These are phyloP conservation scores for Stemphylium vesicarium DNA, from an alignment of 2,329 filamentous ascomycete species.

Conservation along the genomic window DNA sequence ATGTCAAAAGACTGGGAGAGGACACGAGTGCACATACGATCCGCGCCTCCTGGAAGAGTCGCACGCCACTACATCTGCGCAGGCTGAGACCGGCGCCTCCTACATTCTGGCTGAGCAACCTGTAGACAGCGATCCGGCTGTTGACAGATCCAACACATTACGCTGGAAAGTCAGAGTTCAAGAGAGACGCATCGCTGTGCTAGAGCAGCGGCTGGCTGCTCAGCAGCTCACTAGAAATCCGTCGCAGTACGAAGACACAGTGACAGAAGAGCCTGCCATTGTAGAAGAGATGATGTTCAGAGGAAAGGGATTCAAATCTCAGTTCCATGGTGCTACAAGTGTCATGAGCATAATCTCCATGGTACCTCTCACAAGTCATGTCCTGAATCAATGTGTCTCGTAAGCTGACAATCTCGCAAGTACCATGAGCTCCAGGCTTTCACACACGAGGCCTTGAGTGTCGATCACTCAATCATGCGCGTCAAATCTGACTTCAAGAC, in stretches of 20 bases:
- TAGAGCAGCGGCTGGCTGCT: conserved; percentile 39
- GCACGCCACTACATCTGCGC: conserved; percentile 29
- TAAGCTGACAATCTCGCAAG: conserved; percentile 24
- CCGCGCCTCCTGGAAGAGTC: conserved; percentile 45
- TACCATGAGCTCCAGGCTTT: conserved; percentile 48
- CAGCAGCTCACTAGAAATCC: conserved; percentile 25
- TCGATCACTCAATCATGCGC: conserved; percentile 38
- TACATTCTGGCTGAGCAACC: conserved; percentile 11
- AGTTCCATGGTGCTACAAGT: conserved; percentile 54
- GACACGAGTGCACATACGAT: conserved; percentile 52
- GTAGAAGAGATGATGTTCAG: conserved; percentile 52
- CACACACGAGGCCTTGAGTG: conserved; percentile 38
- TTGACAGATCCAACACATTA: conserved; percentile 25
- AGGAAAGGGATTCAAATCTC: conserved; percentile 54
- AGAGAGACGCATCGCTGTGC: conserved; percentile 38
- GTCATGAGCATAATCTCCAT: conserved; percentile 44
- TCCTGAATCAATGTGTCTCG: not conserved
- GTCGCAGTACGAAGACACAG: conserved; percentile 22
- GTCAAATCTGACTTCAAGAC: conserved; percentile 44
- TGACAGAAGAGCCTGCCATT: conserved; percentile 20
- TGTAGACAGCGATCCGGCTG: conserved; percentile 2
- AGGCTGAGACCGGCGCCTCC: conserved; percentile 20
- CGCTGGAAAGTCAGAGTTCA: conserved; percentile 39
- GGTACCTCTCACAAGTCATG: conserved; percentile 26
- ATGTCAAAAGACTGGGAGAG: conserved; percentile 53